phyloP scores from a whole-genome alignment of 345 rosid species.

The Viola odorata region DNA sequence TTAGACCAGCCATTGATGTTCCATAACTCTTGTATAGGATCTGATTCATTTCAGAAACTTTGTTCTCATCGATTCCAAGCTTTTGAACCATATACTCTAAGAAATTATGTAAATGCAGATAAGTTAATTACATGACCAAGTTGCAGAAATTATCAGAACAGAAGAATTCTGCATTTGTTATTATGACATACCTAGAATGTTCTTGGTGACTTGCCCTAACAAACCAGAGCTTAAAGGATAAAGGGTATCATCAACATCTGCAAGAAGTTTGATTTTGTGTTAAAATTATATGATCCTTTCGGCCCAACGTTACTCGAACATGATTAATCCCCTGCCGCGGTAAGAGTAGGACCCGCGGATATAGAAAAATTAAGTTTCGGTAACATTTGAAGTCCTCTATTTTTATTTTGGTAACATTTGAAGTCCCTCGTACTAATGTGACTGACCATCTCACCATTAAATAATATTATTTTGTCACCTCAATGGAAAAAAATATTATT shows the following conservation, averaged over 20 bases:
- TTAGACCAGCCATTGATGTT: conserved; percentile 24
- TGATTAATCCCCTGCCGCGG: not conserved
- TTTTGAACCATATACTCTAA: conserved; percentile 18
- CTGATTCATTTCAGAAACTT: conserved; percentile 6
- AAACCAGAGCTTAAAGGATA: conserved; percentile 69
- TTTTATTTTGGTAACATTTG: no score
- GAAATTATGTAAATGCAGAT: not conserved
- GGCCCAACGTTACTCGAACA: no score
- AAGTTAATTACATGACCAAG: not conserved
- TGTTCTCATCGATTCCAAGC: conserved; percentile 10
- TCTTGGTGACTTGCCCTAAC: conserved; percentile 45
- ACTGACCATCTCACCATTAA: no score
- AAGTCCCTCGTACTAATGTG: no score
- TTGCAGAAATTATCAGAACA: not conserved
- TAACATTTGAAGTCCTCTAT: no score
- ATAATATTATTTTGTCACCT: no score
- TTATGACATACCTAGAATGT: conserved; percentile 48
- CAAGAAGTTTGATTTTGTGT: not conserved
- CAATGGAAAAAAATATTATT: no score
- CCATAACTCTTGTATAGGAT: conserved; percentile 18
- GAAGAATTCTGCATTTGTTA: not conserved
- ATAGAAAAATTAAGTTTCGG: not conserved
- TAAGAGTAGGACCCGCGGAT: not conserved
- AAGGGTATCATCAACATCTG: conserved; percentile 94
- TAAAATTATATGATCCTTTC: no score